phyloP scores from a whole-genome alignment of 2,329 filamentous ascomycete genomes.

The Thielaviopsis populi region DNA sequence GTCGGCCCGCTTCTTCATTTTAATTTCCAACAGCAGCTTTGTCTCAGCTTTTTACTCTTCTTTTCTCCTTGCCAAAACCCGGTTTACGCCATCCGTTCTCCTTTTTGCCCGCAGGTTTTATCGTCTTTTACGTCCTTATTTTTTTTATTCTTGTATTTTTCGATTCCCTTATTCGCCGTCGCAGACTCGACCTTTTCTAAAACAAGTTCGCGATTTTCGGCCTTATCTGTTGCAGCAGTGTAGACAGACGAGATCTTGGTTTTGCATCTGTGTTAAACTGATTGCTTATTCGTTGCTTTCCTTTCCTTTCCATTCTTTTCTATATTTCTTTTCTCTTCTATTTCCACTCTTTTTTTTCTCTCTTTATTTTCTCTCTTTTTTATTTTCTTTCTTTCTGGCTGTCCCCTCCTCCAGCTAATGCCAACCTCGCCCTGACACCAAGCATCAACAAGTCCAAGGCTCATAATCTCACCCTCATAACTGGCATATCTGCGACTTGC shows the following conservation, averaged over 20 bases:
- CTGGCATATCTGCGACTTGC: neutral
- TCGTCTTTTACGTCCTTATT: conserved; percentile 15
- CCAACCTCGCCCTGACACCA: neutral
- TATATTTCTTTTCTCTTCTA: neutral
- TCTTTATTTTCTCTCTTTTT: neutral
- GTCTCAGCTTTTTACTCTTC: neutral
- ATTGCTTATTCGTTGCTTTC: neutral
- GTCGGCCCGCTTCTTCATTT: neutral
- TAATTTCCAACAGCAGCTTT: neutral
- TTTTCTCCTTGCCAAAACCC: neutral
- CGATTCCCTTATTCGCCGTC: neutral
- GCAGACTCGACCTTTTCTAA: neutral
- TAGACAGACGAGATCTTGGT: neutral
- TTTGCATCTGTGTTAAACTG: neutral
- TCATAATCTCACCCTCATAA: neutral
- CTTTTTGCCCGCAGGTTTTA: conserved; percentile 15
- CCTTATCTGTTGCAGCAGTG: neutral
- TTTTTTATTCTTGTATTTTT: neutral
- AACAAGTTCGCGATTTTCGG: conserved; percentile 3
- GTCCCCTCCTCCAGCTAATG: neutral
- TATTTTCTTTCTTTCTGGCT: neutral
- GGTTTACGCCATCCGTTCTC: neutral
- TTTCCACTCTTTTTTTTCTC: neutral
- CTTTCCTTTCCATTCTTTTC: neutral
- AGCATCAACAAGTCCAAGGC: neutral